A percentile compares a stretch with the other conserved stretches of the same genome.
phyloP scores from a whole-genome alignment of 805 yeast species.

The Yamadazyma philogaea region DNA sequence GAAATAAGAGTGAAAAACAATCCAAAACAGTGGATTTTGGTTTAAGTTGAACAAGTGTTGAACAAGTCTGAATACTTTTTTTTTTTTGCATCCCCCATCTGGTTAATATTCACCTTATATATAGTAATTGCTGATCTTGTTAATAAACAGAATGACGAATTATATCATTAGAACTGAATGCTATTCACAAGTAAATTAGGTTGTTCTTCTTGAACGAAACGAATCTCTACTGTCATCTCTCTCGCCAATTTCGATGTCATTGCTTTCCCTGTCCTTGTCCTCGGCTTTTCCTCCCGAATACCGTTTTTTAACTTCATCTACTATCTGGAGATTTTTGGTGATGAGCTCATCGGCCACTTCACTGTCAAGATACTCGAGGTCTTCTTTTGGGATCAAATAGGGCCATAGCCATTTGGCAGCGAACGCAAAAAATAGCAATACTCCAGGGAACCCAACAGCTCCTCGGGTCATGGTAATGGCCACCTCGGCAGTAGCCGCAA shows the following conservation, averaged over 20 bases:
- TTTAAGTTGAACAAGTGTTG: conserved; percentile 2
- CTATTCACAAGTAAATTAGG: background rate
- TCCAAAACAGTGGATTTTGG: conserved; percentile 66
- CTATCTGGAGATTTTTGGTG: conserved; percentile 40
- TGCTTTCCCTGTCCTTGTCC: background rate
- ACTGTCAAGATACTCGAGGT: conserved; percentile 63
- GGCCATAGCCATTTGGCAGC: conserved; percentile 63
- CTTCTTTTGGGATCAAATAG: conserved; percentile 55
- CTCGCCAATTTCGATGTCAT: conserved; percentile 2
- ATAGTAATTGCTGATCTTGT: conserved; percentile 9
- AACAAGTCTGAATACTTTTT: background rate
- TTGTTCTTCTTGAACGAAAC: background rate
- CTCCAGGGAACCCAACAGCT: conserved; percentile 93
- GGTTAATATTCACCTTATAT: conserved; percentile 7
- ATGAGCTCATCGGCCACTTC: conserved; percentile 58
- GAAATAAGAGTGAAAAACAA: conserved; percentile 59
- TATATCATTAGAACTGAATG: background rate
- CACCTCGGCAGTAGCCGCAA: conserved; percentile 77
- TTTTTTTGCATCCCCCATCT: conserved; percentile 8
- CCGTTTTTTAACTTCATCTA: conserved; percentile 20
- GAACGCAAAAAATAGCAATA: conserved; percentile 65
- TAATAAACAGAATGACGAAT: conserved; percentile 1
- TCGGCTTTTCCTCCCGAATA: conserved; percentile 3
- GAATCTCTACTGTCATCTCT: background rate
- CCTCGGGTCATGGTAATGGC: conserved; percentile 84